Conservation (phyloP, 1,284 basidiomycete genomes). For the Boletus semigastroideus region DNA sequence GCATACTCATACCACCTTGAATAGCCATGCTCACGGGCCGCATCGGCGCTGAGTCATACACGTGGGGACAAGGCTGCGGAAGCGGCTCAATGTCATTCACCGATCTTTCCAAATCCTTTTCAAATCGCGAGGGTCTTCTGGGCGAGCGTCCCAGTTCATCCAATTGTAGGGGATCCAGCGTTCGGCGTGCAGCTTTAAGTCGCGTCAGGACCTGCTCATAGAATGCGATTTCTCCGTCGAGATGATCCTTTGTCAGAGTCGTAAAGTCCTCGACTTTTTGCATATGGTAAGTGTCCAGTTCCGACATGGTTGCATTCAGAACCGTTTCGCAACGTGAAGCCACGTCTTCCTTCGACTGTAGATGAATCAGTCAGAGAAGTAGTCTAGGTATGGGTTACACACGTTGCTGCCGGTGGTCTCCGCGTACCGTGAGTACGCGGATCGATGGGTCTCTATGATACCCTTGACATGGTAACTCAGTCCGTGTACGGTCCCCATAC, state of each 20-base stretch:
- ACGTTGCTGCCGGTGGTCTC: slow-evolving; percentile 48
- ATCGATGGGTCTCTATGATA: slow-evolving; percentile 69
- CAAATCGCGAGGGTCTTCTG: slow-evolving; percentile 68
- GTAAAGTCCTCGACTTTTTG: slow-evolving; percentile 74
- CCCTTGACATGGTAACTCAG: slow-evolving; percentile 41
- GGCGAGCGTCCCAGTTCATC: slow-evolving; percentile 45
- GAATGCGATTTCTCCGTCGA: slow-evolving; percentile 74
- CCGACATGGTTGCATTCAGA: slow-evolving; percentile 83
- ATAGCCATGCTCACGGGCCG: slow-evolving; percentile 73
- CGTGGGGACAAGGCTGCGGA: slow-evolving; percentile 71
- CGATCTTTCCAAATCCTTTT: slow-evolving; percentile 64
- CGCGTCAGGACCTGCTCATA: slow-evolving; percentile 69
- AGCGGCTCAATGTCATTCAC: slow-evolving; percentile 51
- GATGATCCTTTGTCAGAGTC: slow-evolving; percentile 58
- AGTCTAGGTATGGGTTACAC: slow-evolving; percentile 1
- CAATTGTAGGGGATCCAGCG: slow-evolving; percentile 51
- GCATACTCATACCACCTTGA: slow-evolving; percentile 64
- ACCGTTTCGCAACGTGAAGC: slow-evolving; percentile 82
- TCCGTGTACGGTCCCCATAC: background rate
- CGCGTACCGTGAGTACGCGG: slow-evolving; percentile 63
- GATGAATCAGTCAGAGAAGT: slow-evolving; percentile 7
- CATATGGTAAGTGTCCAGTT: slow-evolving; percentile 77
- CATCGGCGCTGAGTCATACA: slow-evolving; percentile 73
- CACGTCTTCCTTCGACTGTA: slow-evolving; percentile 61
- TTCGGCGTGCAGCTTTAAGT: slow-evolving; percentile 52